Evolutionary conservation across 305 asterid genomes (phyloP), one percentile per base, ranked within the genome.

Genomic region (Solanum aculeatissimum): DNA sequence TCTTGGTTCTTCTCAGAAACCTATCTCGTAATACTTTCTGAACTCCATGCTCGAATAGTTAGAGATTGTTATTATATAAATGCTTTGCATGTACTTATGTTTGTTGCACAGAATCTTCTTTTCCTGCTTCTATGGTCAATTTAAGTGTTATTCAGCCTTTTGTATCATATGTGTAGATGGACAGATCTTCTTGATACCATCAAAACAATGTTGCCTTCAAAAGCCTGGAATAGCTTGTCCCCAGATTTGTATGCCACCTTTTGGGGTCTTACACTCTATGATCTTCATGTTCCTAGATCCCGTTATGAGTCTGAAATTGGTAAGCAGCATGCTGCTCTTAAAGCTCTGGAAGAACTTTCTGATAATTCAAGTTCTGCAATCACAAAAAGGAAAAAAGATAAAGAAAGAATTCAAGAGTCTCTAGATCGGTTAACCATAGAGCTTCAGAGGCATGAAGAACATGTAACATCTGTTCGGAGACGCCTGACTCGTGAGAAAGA

Each of bases 221-320:
- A 95, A 89, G 99, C 99, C 81, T 97, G 99, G 99, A 97, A 97
- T 89, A 97, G 99, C 87, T 92, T 97, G 90, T 97, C 99, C 85
- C 95, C 99, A 82, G 99, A 97, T 89, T 91, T 97, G 63, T 97
- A 95, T 89, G 98, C 98, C 45, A 95, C 99, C 87, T 97, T 97
- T 88, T 97, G 99, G 99, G 99, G 99, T 91, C 99, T 97, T 86
- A 93, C 98, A 27, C 91, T 97, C 53, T 97, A 97, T 87, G 99
- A 97, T 93, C 98, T 97, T 86, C 92, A 95, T 88, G 98, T 95
- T 83, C 99, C 99, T 78, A 91, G 93, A 93, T 92, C 85, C 83
- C 97, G 99, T 84, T 97, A 97, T 65, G 94, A 93, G 87, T 94
- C 96, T 89, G 99, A 97, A 89, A 91, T 97, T 84, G 88, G 93